A percentile compares a stretch with the other conserved stretches of the same genome.
phyloP scores from a whole-genome alignment of 345 rosid species.

The Gossypium bickii region DNA sequence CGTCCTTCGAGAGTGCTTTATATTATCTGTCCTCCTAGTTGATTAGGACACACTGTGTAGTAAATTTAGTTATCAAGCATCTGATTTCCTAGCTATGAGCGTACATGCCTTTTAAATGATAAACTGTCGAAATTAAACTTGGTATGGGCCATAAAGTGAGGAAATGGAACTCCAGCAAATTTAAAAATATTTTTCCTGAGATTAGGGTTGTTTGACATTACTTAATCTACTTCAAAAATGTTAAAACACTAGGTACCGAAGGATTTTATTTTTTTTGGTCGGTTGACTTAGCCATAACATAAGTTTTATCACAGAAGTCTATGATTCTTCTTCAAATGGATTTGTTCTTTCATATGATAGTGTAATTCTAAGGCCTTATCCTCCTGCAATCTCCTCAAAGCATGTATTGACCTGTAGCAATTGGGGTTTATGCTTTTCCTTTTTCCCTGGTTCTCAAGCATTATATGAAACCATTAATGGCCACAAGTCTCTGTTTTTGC shows the following conservation, averaged over 20 bases:
- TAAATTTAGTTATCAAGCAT: background rate
- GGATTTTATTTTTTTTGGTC: no score
- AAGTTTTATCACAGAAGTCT: no score
- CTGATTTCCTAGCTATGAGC: background rate
- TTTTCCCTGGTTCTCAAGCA: background rate
- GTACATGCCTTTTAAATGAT: background rate
- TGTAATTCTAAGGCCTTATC: no score
- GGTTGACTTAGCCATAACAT: no score
- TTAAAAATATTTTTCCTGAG: no score
- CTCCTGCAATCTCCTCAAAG: background rate
- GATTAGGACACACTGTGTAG: background rate
- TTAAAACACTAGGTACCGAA: no score
- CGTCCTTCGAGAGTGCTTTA: background rate
- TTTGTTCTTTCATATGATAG: no score
- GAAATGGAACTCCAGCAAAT: no score
- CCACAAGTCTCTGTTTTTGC: background rate
- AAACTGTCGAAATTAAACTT: background rate
- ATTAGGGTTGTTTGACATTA: no score
- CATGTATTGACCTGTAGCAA: background rate
- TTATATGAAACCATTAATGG: background rate
- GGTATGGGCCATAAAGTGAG: no score
- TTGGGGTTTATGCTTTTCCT: background rate
- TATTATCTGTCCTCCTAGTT: background rate
- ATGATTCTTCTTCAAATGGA: no score
- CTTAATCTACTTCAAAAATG: no score